These are phyloP conservation scores for Opeltia flavorubescens DNA, from an alignment of 495 filamentous ascomycete genomes.

Conservation along the genomic window DNA sequence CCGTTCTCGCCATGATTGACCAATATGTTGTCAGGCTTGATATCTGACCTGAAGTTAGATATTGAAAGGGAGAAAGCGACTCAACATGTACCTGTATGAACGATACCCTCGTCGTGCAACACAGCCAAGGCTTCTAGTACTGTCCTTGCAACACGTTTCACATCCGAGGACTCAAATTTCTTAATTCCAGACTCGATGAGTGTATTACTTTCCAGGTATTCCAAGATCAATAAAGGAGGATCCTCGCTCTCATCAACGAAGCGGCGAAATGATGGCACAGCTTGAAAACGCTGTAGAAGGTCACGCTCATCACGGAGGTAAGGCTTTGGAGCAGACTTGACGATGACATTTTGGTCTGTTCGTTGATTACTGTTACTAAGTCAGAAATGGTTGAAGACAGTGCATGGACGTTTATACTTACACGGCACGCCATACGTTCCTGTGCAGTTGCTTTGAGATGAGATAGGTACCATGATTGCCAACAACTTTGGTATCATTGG, in stretches of 20 bases:
- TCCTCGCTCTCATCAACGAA: slow-evolving; percentile 1
- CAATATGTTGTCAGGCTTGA: slow-evolving; percentile 4
- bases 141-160: slow-evolving; percentile 1
- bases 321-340: not conserved
- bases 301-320: slow-evolving; percentile 1
- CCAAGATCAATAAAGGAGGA: slow-evolving; percentile 3
- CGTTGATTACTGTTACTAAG: not conserved
- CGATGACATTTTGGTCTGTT: not conserved
- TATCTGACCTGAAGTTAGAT: not conserved
- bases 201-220: slow-evolving; percentile 2
- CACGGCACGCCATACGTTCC: slow-evolving; percentile 1
- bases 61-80: not conserved
- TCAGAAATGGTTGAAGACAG: not conserved
- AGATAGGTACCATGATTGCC: not conserved
- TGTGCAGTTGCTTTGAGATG: slow-evolving; percentile 2
- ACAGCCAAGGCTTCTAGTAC: not conserved
- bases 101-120: slow-evolving; percentile 3
- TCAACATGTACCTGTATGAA: not conserved
- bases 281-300: not conserved
- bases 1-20: not conserved
- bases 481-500: not conserved
- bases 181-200: slow-evolving; percentile 1
- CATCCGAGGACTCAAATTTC: not conserved
- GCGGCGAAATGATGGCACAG: not conserved
- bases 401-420: not conserved